Percentiles rank a stretch among this genome's conserved stretches.
Conservation (phyloP, 2,329 filamentous ascomycete species). For the Diplodia mutila region DNA sequence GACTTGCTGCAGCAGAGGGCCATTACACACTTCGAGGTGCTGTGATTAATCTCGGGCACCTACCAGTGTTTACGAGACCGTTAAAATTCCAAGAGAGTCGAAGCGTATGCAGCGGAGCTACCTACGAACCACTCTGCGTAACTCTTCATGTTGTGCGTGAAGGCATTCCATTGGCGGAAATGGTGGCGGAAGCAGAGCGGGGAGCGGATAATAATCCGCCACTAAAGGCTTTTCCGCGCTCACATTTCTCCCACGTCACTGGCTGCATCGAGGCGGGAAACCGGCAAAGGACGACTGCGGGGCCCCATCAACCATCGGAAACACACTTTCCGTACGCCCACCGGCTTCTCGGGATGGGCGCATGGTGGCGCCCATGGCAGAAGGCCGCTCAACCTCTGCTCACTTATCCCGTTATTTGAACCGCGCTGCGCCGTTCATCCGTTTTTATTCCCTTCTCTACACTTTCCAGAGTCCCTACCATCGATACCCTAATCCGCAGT, state of each 20-base stretch:
- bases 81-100: background rate
- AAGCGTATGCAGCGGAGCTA: background rate
- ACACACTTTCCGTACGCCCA: background rate
- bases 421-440: background rate
- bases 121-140: background rate
- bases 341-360: background rate
- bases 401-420: conserved; percentile 5
- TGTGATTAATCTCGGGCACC: background rate
- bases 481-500: background rate
- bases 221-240: background rate
- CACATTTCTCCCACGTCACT: background rate
- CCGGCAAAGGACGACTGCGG: conserved; percentile 9
- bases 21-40: background rate
- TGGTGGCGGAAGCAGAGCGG: background rate
- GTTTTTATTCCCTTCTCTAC: background rate
- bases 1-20: background rate
- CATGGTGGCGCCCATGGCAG: too few species aligned
- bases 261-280: background rate
- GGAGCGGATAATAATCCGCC: conserved; percentile 15
- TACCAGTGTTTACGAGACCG: background rate
- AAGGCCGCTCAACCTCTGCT: background rate
- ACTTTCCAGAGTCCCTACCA: background rate
- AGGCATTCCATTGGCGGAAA: background rate
- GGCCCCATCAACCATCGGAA: background rate
- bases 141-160: background rate